Base-by-base conservation (phyloP, 257 asterid genomes). In the Solanum pimpinellifolium region DNA sequence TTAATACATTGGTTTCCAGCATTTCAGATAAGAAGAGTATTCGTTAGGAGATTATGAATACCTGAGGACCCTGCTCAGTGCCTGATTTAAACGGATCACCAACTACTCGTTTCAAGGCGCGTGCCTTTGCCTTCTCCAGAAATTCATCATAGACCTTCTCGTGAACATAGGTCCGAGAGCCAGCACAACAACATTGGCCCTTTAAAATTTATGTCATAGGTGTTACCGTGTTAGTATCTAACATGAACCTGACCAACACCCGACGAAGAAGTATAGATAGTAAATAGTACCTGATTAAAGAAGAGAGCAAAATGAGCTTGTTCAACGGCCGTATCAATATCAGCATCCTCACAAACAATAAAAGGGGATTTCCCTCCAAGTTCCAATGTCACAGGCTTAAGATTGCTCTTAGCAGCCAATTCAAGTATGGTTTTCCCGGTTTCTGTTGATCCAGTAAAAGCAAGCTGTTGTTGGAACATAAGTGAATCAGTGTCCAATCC, bases 181-280 rank as follows among this genome's bases (percentile, higher is more conserved):
- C 99, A 70, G 99, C 98, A 91, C 98, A 94, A 90, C 99, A 97
- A 88, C 99, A 94, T 93, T 97, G 99, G 66, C 99, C 99, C 99
- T 97, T 90, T 68, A 90, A 42, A 83, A 37, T 44, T 75, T 73
- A 16, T 83, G 73, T 3, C 59, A 31, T 33, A 20, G 80, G 25
- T 47, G 47, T 33, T 3, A 33, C 35, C 35, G 35, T 33, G 35
- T 56, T 46, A 77, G 81, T 21, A 49, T 62, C 20, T 23, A 73
- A 31, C 25, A 31, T 47, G 27, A 72, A 49, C 46, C 80, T 39
- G 16, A 44, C 65, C 56, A 12, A 60, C 29, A 21, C 16, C 41
- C 23, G 14, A 44, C 49, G 68, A 11, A 65, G n/a, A 87, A 76
- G 21, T 33, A 66, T 52, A 31, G 68, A 72, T 9, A 14, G 85